Evolutionary conservation across 1,284 basidiomycete species (phyloP).

Genomic region (Stereum hirsutum): DNA sequence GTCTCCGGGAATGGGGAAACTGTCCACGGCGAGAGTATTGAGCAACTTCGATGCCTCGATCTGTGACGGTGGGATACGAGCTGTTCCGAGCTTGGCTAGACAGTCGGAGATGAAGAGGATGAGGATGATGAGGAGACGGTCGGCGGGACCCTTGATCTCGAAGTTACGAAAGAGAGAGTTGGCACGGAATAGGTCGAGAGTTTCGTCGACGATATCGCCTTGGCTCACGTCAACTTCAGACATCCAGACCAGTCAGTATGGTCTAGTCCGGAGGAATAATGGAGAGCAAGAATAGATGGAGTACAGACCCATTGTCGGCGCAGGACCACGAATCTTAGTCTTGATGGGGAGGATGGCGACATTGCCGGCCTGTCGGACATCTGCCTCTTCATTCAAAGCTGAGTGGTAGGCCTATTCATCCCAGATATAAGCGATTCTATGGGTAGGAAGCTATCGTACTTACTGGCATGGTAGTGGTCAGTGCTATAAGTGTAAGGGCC

Average conservation of each 20-base stretch:
- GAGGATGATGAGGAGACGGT: constrained; percentile 93
- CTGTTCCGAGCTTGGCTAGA: constrained; percentile 76
- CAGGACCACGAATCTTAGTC: constrained; percentile 87
- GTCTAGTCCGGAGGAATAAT: constrained; percentile 8
- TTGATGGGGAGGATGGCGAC: constrained; percentile 87
- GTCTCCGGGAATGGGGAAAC: constrained; percentile 92
- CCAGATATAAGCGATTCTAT: background rate
- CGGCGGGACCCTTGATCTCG: constrained; percentile 98
- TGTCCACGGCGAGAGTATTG: constrained; percentile 88
- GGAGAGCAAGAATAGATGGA: background rate
- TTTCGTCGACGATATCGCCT: constrained; percentile 93
- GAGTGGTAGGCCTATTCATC: constrained; percentile 87
- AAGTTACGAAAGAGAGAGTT: constrained; percentile 99
- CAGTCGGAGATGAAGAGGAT: constrained; percentile 99
- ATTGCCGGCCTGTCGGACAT: constrained; percentile 83
- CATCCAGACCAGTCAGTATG: background rate
- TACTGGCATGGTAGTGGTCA: constrained; percentile 50
- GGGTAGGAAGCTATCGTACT: constrained; percentile 17
- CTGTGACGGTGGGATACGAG: constrained; percentile 58
- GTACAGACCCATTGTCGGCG: constrained; percentile 60
- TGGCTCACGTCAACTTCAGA: constrained; percentile 63
- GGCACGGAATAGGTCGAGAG: constrained; percentile 94
- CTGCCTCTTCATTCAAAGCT: constrained; percentile 80
- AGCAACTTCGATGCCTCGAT: constrained; percentile 86
- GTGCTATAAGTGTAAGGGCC: no score